Evolutionary conservation across 257 asterid species (phyloP).

Genomic region (Verbascum thapsus): DNA sequence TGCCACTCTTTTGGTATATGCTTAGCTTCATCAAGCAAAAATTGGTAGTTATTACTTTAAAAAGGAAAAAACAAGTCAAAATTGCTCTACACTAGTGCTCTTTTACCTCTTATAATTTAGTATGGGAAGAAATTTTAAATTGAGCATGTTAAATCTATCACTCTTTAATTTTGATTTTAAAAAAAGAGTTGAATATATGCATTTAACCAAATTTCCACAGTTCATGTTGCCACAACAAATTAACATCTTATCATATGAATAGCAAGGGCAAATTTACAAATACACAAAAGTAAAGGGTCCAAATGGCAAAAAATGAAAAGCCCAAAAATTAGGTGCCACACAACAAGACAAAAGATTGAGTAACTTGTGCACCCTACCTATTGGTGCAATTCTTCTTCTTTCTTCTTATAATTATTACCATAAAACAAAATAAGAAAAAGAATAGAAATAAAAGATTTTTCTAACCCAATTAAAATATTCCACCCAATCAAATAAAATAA

Average conservation of each 20-base stretch:
- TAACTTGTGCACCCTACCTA: constrained; percentile 45
- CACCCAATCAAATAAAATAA: constrained; percentile 28
- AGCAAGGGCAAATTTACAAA: too few relatives aligned
- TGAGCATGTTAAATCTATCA: too few relatives aligned
- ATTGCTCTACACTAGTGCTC: background rate
- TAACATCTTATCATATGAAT: too few relatives aligned
- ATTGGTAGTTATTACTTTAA: constrained; percentile 34
- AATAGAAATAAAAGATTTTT: constrained; percentile 29
- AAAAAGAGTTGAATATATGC: too few relatives aligned
- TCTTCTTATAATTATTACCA: too few relatives aligned
- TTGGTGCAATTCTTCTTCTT: constrained; percentile 30
- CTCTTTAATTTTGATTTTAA: too few relatives aligned
- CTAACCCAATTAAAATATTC: constrained; percentile 40
- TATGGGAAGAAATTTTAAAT: too few relatives aligned
- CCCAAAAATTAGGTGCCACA: constrained; percentile 44
- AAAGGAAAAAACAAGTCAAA: background rate
- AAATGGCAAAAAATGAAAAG: background rate
- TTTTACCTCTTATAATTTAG: background rate
- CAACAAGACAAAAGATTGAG: constrained; percentile 40
- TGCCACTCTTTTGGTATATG: constrained; percentile 34
- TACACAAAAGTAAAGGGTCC: constrained; percentile 25
- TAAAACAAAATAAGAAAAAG: constrained; percentile 21
- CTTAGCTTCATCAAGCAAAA: constrained; percentile 38
- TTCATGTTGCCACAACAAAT: too few relatives aligned
- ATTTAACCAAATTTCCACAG: too few relatives aligned